These are phyloP conservation scores for Cochlearia excelsa DNA, from an alignment of 345 rosid genomes.

Conservation along the genomic window DNA sequence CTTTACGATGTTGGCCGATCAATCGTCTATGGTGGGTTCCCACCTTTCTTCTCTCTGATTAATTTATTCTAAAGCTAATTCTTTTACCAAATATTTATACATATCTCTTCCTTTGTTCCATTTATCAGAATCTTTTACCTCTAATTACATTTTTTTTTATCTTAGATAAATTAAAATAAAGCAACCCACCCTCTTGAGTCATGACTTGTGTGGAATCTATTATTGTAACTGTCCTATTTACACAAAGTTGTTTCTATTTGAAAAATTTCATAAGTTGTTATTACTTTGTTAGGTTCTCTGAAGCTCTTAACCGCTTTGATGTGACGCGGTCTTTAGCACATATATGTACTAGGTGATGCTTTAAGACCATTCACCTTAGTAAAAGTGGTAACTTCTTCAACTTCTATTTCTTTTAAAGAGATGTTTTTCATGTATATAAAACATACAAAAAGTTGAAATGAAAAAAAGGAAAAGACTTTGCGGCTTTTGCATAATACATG, in stretches of 20 bases:
- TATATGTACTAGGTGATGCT: constrained; percentile 15
- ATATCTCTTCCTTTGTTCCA: constrained; percentile 40
- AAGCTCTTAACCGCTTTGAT: constrained; percentile 33
- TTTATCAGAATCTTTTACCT: constrained; percentile 34
- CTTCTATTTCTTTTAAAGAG: constrained; percentile 10
- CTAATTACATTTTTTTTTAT: constrained; percentile 17
- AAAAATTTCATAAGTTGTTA: constrained; percentile 10
- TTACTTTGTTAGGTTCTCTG: constrained; percentile 10
- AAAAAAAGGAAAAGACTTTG: constrained; percentile 27
- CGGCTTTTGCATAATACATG: constrained; percentile 40
- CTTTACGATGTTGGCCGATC: constrained; percentile 41
- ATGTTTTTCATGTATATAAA: constrained; percentile 20
- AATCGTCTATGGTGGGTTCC: constrained; percentile 41
- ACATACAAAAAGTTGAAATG: constrained; percentile 23
- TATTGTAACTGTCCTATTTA: constrained; percentile 26
- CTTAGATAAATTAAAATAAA: constrained; percentile 21
- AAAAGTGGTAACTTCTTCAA: constrained; percentile 25
- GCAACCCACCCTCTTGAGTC: constrained; percentile 11
- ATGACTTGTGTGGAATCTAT: constrained; percentile 30
- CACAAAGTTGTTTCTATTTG: constrained; percentile 7
- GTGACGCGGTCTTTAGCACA: constrained; percentile 18
- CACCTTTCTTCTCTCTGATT: constrained; percentile 29
- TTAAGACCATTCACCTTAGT: constrained; percentile 3
- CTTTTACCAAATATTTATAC: constrained; percentile 39
- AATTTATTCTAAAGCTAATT: constrained; percentile 35